phyloP scores from a whole-genome alignment of 345 rosid genomes.

The Microthlaspi erraticum region DNA sequence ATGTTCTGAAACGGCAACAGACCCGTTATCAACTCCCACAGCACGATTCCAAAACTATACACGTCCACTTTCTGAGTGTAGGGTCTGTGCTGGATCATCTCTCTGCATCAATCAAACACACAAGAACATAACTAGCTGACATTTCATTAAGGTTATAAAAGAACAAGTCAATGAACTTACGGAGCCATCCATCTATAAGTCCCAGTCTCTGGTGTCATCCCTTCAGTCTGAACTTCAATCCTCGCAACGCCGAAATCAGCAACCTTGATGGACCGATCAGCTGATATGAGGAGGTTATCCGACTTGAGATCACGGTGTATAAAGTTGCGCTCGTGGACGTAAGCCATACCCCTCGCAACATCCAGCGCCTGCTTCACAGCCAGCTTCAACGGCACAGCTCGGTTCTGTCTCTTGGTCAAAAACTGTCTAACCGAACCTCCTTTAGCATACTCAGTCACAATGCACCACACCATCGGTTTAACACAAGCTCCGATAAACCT shows the following conservation, averaged over 20 bases:
- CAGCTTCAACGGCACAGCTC: conserved; percentile 54
- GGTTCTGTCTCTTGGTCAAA: conserved; percentile 47
- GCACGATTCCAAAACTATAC: conserved; percentile 63
- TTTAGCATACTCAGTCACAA: conserved; percentile 53
- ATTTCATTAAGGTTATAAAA: not conserved
- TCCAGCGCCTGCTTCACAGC: conserved; percentile 56
- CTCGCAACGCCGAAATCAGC: conserved; percentile 62
- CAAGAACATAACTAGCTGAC: conserved; percentile 8
- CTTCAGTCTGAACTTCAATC: conserved; percentile 53
- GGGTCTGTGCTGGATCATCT: conserved; percentile 66
- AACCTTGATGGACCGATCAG: conserved; percentile 56
- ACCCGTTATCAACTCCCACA: conserved; percentile 61
- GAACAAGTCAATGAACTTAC: conserved; percentile 45
- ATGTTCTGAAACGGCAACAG: conserved; percentile 52
- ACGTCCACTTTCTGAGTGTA: conserved; percentile 64
- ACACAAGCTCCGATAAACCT: conserved; percentile 47
- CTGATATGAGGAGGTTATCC: conserved; percentile 55
- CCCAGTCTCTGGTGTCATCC: conserved; percentile 62
- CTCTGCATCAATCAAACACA: conserved; percentile 47
- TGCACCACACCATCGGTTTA: conserved; percentile 54
- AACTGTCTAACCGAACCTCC: conserved; percentile 54
- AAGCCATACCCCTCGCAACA: conserved; percentile 60
- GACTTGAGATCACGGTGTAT: conserved; percentile 59
- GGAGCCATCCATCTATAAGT: conserved; percentile 66
- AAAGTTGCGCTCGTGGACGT: conserved; percentile 52